phyloP scores from a whole-genome alignment of 495 filamentous ascomycete genomes.

The Penicillium herquei region DNA sequence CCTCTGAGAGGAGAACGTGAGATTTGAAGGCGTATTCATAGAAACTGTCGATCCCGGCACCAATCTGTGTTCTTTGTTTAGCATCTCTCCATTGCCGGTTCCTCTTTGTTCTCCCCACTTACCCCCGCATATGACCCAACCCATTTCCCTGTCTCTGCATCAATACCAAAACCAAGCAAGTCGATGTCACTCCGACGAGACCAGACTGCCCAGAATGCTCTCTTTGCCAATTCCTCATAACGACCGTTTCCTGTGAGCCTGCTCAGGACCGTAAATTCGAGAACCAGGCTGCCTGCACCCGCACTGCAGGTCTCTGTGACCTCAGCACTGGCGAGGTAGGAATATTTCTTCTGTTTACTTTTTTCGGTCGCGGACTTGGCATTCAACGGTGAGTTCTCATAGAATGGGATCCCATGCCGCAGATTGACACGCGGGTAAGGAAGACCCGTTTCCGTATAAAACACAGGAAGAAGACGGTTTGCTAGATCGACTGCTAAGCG shows the following conservation, averaged over 20 bases:
- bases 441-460: slow-evolving; percentile 83
- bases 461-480: slow-evolving; percentile 81
- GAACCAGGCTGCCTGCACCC: slow-evolving; percentile 87
- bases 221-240: slow-evolving; percentile 85
- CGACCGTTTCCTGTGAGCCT: slow-evolving; percentile 81
- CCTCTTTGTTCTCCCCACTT: slow-evolving; percentile 15
- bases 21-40: slow-evolving; percentile 97
- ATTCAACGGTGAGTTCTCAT: slow-evolving; percentile 73
- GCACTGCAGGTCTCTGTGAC: slow-evolving; percentile 96
- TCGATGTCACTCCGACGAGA: slow-evolving; percentile 77
- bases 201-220: slow-evolving; percentile 96
- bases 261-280: slow-evolving; percentile 90
- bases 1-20: slow-evolving; percentile 79
- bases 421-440: slow-evolving; percentile 96
- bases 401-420: slow-evolving; percentile 88
- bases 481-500: slow-evolving; percentile 82
- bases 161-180: slow-evolving; percentile 87
- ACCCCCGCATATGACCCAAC: slow-evolving; percentile 77
- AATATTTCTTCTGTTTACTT: slow-evolving; percentile 13
- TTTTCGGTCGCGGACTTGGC: slow-evolving; percentile 4
- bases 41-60: slow-evolving; percentile 95
- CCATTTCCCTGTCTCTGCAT: slow-evolving; percentile 90
- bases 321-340: slow-evolving; percentile 48
- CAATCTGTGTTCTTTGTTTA: slow-evolving; percentile 54
- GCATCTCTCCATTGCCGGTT: background rate